These are phyloP conservation scores for Botryobasidium botryosum DNA, from an alignment of 768 basidiomycete species.

Conservation along the genomic window DNA sequence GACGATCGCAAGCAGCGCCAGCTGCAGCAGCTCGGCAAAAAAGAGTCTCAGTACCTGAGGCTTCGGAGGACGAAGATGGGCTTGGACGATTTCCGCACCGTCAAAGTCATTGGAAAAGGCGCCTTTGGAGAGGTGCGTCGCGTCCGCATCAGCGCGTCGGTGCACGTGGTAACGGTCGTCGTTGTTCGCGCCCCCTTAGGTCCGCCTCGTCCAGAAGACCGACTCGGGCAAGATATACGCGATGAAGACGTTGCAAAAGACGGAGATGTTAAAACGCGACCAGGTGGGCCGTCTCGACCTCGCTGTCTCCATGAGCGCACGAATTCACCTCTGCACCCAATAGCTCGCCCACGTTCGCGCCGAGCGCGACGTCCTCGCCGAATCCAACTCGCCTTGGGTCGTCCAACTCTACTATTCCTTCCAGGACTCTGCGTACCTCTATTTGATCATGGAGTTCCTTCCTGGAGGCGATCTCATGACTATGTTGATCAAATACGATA, in stretches of 20 bases:
- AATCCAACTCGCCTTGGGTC: slow-evolving; percentile 91
- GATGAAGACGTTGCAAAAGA: slow-evolving; percentile 95
- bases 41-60: slow-evolving; percentile 78
- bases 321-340: background rate
- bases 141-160: background rate
- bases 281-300: too few relatives aligned
- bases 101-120: slow-evolving; percentile 98
- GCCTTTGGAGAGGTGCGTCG: slow-evolving; percentile 80
- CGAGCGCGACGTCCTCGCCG: slow-evolving; percentile 90
- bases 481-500: slow-evolving; percentile 99
- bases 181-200: slow-evolving; percentile 24
- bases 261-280: slow-evolving; percentile 98
- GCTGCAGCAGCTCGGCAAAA: slow-evolving; percentile 65
- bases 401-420: slow-evolving; percentile 98
- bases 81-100: slow-evolving; percentile 82
- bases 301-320: background rate
- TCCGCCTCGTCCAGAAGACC: slow-evolving; percentile 86
- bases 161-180: background rate
- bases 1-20: slow-evolving; percentile 81
- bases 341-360: slow-evolving; percentile 96
- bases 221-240: slow-evolving; percentile 98
- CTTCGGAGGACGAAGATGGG: slow-evolving; percentile 80
- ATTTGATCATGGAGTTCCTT: slow-evolving; percentile 98
- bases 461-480: slow-evolving; percentile 99
- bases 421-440: slow-evolving; percentile 82